A percentile compares a stretch with the other conserved stretches of the same genome.
Conservation (phyloP, 2,329 filamentous ascomycete species). For the Coniosporium tulheliwenetii region DNA sequence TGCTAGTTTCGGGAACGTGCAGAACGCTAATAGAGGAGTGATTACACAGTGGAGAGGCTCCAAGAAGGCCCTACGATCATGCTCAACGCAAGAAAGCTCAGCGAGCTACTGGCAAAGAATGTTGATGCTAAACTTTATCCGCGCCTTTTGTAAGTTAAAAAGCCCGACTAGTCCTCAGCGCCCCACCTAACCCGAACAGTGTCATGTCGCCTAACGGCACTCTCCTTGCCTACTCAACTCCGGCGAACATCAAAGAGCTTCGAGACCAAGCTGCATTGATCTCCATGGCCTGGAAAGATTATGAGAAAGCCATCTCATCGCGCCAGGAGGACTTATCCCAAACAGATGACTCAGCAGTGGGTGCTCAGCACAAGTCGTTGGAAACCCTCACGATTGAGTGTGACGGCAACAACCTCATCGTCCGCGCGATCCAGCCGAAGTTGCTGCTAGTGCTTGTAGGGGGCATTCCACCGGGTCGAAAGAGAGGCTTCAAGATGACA, state of each 20-base stretch:
- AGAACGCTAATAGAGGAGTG: no score
- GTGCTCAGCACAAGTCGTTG: constrained; percentile 8
- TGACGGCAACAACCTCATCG: constrained; percentile 27
- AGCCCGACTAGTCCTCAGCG: background rate
- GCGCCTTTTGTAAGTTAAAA: constrained; percentile 21
- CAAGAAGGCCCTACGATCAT: constrained; percentile 9
- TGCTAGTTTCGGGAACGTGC: no score
- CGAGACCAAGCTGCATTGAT: constrained; percentile 33
- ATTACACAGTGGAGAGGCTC: no score
- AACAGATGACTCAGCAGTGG: constrained; percentile 3
- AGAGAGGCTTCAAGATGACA: constrained; percentile 24
- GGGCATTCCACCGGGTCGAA: constrained; percentile 25
- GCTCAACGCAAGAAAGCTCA: constrained; percentile 26
- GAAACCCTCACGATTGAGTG: constrained; percentile 31
- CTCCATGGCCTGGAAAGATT: constrained; percentile 33
- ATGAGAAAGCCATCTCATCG: constrained; percentile 8
- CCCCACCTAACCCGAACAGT: constrained; percentile 9
- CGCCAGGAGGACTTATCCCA: constrained; percentile 3
- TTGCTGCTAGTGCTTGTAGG: constrained; percentile 32
- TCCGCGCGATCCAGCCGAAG: constrained; percentile 28
- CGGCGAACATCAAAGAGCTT: constrained; percentile 31
- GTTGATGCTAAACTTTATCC: constrained; percentile 25
- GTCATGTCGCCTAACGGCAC: constrained; percentile 36
- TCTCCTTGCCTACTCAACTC: constrained; percentile 31
- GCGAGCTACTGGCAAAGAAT: constrained; percentile 26